Evolutionary conservation across 208 protist genomes (phyloP), one percentile per base, ranked within the genome.

Genomic region (Balamuthia mandrillaris): DNA sequence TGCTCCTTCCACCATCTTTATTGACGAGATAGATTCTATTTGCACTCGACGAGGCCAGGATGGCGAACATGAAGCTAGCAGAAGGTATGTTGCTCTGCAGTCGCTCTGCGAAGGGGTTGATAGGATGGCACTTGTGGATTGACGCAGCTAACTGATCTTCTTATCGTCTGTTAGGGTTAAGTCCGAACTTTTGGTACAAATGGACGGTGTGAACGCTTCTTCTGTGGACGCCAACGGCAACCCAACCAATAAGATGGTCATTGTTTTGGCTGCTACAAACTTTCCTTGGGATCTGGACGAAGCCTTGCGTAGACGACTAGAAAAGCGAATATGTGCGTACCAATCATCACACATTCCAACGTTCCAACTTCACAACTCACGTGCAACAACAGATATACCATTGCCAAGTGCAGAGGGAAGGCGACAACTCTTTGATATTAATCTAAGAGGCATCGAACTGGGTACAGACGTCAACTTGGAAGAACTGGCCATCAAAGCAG

Each of bases 11-110:
- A 97, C 99, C 47, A 96, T 99, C 56, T 99, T 99, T 92, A 97
- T 99, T 44, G 97, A 99, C 89, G 98, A 99, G 88, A 97, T 99
- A 63, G 98, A 99, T 83, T 96, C 97, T 1, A 93, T 99, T 21
- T 97, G 97, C 16, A 93, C 91, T 16, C 91, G 88, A 35, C 93
- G 95, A 88, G 91, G 85, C 27, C 10, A 77, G 92, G 89, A 92
- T 5, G 45, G 84, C 54, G 91, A 94, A 37, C 79, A 47, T 44
- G 68, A 7, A 14, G 27, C 78, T 5, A 92, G 89, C 86, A n/a
- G 52, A 18, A 98, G 97, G 18, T 81, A 29, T 51, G 24, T 4
- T n/a, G n/a, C 51, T 10, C n/a, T 14, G n/a, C n/a, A 84, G 9
- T 12, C 31, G 79, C 29, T 21, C 16, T 79, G 63, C 79, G 33